Conservation (phyloP, 805 yeast genomes). For the Candida ipomoeae region DNA sequence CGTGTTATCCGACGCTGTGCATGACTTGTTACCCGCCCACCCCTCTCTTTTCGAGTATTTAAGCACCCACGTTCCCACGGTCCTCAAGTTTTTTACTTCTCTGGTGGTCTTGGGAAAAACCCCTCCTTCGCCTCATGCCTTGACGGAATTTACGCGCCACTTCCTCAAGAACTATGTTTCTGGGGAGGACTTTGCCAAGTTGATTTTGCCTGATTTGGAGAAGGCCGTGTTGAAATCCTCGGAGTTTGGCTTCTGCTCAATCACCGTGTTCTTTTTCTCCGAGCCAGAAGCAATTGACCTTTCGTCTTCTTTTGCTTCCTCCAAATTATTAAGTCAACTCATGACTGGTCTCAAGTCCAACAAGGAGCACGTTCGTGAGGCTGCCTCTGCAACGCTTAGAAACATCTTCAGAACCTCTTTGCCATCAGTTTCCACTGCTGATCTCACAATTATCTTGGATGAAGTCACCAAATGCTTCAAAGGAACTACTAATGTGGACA, state of each 20-base stretch:
- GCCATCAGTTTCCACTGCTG: conserved; percentile 14
- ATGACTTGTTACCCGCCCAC: conserved; percentile 21
- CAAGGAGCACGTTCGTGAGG: conserved; percentile 58
- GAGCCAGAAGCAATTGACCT: conserved; percentile 31
- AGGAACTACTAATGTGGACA: conserved; percentile 56
- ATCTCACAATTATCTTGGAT: conserved; percentile 37
- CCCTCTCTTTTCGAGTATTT: conserved; percentile 19
- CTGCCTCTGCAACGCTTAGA: conserved; percentile 38
- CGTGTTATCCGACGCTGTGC: conserved; percentile 21
- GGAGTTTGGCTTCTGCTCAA: conserved; percentile 55
- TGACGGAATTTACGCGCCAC: conserved; percentile 35
- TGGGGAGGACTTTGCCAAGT: conserved; percentile 32
- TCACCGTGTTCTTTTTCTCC: conserved; percentile 50
- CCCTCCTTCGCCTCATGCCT: conserved; percentile 32
- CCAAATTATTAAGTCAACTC: conserved; percentile 48
- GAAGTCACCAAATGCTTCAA: conserved; percentile 59
- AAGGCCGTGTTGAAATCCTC: conserved; percentile 76
- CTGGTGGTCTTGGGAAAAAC: conserved; percentile 45
- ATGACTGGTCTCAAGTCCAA: conserved; percentile 62
- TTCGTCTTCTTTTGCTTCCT: conserved; percentile 30
- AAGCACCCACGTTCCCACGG: conserved; percentile 12
- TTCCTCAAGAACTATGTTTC: conserved; percentile 43
- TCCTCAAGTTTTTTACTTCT: conserved; percentile 27
- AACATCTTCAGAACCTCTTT: conserved; percentile 19
- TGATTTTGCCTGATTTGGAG: conserved; percentile 59